phyloP scores from a whole-genome alignment of 495 filamentous ascomycete species.

The Polyplosphaeria fusca region DNA sequence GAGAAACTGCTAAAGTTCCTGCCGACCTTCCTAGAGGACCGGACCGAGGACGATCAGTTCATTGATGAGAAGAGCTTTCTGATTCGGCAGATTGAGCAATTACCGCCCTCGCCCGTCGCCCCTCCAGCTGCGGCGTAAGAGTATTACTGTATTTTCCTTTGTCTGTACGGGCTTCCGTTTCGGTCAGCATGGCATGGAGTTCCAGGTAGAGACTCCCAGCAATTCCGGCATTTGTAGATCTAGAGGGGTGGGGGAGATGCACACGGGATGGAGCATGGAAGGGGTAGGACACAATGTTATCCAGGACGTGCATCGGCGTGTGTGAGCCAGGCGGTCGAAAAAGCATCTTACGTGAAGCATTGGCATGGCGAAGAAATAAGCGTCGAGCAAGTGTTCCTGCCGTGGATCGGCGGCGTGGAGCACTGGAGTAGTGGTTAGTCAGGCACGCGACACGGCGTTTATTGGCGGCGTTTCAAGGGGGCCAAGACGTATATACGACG shows the following conservation, averaged over 20 bases:
- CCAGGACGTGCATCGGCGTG: no score
- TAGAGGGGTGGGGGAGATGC: no score
- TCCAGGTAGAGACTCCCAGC: no score
- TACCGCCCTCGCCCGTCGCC: constrained; percentile 51
- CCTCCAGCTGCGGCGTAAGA: constrained; percentile 3
- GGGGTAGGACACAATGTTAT: no score
- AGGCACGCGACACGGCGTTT: neutral
- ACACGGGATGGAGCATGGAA: no score
- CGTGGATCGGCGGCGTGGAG: no score
- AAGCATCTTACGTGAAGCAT: no score
- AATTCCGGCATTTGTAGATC: no score
- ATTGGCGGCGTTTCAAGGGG: neutral
- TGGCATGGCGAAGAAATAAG: no score
- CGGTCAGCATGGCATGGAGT: constrained; percentile 24
- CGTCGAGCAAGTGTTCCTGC: no score
- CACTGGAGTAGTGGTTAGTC: neutral
- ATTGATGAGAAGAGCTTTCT: constrained; percentile 95
- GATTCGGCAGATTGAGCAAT: constrained; percentile 85
- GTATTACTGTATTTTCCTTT: neutral
- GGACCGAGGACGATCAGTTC: constrained; percentile 97
- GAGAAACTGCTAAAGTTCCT: constrained; percentile 86
- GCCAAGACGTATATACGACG: no score
- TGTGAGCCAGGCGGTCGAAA: no score
- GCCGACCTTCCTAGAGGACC: constrained; percentile 86
- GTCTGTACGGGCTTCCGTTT: neutral